phyloP scores from a whole-genome alignment of 495 filamentous ascomycete species.

The Penicillium taxi region DNA sequence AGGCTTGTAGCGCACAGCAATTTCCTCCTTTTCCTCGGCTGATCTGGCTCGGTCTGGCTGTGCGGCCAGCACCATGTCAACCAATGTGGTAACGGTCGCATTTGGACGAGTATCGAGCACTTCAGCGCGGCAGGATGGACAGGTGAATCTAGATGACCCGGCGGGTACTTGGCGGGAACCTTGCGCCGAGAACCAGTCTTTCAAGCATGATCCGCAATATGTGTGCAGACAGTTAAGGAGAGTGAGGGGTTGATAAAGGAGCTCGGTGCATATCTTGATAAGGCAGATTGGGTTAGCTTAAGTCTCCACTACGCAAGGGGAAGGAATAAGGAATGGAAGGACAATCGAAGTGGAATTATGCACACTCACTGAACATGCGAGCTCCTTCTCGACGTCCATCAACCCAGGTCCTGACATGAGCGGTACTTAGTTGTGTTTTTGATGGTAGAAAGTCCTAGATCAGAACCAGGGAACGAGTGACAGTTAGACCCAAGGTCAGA shows the following conservation, averaged over 20 bases:
- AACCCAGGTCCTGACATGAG: constrained; percentile 27
- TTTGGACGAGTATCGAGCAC: constrained; percentile 79
- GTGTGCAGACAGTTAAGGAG: constrained; percentile 97
- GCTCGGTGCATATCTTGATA: constrained; percentile 84
- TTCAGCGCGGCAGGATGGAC: constrained; percentile 80
- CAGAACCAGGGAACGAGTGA: constrained; percentile 11
- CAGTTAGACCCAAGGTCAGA: constrained; percentile 10
- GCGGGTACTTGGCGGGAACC: constrained; percentile 40
- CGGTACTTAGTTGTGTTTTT: constrained; percentile 4
- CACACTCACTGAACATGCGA: constrained; percentile 78
- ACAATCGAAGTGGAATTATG: constrained; percentile 8
- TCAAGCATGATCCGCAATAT: constrained; percentile 89
- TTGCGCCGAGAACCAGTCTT: constrained; percentile 79
- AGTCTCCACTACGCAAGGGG: constrained; percentile 14
- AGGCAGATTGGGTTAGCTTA: constrained; percentile 7
- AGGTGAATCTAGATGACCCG: constrained; percentile 58
- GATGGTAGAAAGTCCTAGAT: constrained; percentile 2
- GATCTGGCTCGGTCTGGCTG: constrained; percentile 64
- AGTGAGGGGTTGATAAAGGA: constrained; percentile 91
- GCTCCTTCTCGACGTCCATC: constrained; percentile 72
- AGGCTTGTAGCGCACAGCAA: constrained; percentile 60
- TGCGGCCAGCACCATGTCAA: constrained; percentile 66
- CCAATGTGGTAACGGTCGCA: constrained; percentile 70
- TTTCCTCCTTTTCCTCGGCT: constrained; percentile 61
- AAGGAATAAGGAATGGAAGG: constrained; percentile 12